Evolutionary conservation across 148 eudicot species (phyloP).

Genomic region (Suaeda aralocaspica): DNA sequence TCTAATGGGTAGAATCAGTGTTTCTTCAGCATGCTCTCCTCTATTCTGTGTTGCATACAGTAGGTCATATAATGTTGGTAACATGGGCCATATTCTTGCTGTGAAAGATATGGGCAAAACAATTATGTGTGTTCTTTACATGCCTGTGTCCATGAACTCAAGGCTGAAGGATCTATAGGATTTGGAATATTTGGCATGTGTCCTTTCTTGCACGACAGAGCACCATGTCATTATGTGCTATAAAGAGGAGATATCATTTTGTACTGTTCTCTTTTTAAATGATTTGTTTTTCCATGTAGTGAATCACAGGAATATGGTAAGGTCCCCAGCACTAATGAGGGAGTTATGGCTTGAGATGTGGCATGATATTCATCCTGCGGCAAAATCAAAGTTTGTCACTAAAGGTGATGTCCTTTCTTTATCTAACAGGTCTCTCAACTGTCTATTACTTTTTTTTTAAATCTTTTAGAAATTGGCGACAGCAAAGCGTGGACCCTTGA

Average conservation of each 20-base stretch:
- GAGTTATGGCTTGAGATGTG: slow-evolving; percentile 99
- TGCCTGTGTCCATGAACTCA: not conserved
- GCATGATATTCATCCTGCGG: slow-evolving; percentile 91
- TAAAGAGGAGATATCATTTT: not conserved
- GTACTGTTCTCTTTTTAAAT: slow-evolving; percentile 7
- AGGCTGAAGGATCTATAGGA: too few species aligned
- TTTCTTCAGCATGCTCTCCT: not conserved
- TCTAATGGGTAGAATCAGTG: not conserved
- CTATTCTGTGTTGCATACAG: not conserved
- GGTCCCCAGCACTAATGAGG: slow-evolving; percentile 82
- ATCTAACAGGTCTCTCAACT: not conserved
- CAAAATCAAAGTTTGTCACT: slow-evolving; percentile 69
- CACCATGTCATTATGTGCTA: not conserved
- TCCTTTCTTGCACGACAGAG: slow-evolving; percentile 4
- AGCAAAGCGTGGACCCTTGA: slow-evolving; percentile 87
- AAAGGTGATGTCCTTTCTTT: slow-evolving; percentile 46
- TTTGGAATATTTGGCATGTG: not conserved
- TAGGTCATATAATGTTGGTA: not conserved
- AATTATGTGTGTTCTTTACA: not conserved
- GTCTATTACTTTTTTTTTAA: slow-evolving; percentile 6
- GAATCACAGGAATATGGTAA: slow-evolving; percentile 92
- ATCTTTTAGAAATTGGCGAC: slow-evolving; percentile 20
- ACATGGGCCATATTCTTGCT: not conserved
- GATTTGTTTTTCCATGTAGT: slow-evolving; percentile 44
- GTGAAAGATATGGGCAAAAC: not conserved